Evolutionary conservation across 2,329 filamentous ascomycete genomes (phyloP).

Genomic region (Talaromyces pinophilus): DNA sequence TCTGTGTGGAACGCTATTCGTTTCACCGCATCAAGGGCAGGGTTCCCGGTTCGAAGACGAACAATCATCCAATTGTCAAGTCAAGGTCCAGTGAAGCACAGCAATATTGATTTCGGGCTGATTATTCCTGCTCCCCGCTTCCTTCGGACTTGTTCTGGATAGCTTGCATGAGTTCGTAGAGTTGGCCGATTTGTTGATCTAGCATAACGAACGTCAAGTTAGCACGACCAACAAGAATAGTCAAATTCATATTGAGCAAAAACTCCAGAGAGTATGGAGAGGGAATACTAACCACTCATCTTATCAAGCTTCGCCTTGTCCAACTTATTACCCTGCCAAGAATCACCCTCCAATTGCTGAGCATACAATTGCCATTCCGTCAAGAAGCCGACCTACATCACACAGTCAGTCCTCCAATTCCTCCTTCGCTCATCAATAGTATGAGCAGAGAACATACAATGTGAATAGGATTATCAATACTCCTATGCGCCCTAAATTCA

Average conservation of each 20-base stretch:
- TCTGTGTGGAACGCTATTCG: background rate
- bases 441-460: conserved; percentile 62
- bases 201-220: background rate
- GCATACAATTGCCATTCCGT: conserved; percentile 97
- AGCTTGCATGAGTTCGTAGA: conserved; percentile 91
- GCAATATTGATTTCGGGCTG: no score
- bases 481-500: conserved; percentile 82
- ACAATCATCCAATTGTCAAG: background rate
- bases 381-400: conserved; percentile 79
- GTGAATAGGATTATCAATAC: conserved; percentile 87
- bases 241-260: conserved; percentile 4
- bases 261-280: background rate
- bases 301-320: conserved; percentile 83
- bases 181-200: conserved; percentile 91
- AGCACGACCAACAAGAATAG: background rate
- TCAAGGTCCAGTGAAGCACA: background rate
- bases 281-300: conserved; percentile 77
- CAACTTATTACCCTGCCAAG: conserved; percentile 81
- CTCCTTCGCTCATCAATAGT: background rate
- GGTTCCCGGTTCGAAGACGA: background rate
- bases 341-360: conserved; percentile 83
- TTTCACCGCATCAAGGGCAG: background rate
- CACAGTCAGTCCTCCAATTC: background rate
- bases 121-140: conserved; percentile 19
- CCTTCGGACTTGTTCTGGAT: conserved; percentile 39